These are phyloP conservation scores for Fonsecaea erecta DNA, from an alignment of 2,329 filamentous ascomycete species.

Conservation along the genomic window DNA sequence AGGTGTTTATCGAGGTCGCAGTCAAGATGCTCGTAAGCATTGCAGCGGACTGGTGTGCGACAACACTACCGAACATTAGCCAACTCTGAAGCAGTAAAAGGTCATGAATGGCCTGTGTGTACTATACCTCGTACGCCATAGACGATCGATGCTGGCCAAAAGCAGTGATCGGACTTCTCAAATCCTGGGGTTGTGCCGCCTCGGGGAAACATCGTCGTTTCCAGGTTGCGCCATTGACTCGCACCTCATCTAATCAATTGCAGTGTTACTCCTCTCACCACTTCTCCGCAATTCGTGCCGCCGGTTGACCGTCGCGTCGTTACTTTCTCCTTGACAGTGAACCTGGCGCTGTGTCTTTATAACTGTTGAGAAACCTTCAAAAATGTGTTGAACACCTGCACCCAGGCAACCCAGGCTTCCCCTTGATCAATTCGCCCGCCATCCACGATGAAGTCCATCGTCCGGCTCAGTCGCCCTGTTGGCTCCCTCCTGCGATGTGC, in stretches of 20 bases:
- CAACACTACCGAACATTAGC: background rate
- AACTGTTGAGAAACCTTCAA: background rate
- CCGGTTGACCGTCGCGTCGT: slow-evolving; percentile 1
- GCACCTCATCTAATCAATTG: background rate
- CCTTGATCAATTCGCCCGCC: background rate
- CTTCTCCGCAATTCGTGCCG: slow-evolving; percentile 26
- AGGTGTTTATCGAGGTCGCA: background rate
- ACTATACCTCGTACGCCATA: too few species aligned
- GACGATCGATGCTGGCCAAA: too few species aligned
- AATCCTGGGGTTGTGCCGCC: background rate
- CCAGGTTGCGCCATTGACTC: background rate
- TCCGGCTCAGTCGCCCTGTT: slow-evolving; percentile 21
- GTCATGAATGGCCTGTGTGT: background rate
- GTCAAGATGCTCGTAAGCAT: background rate
- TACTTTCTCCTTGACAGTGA: background rate
- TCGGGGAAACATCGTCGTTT: slow-evolving; percentile 14
- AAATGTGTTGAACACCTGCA: slow-evolving; percentile 5
- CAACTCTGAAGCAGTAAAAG: background rate
- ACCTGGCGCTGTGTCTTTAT: background rate
- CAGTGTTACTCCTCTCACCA: background rate
- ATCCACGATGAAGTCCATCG: slow-evolving; percentile 19
- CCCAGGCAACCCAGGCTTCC: background rate
- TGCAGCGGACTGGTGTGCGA: background rate
- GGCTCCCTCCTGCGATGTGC: slow-evolving; percentile 20
- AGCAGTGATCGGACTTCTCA: slow-evolving; percentile 17